Conservation (phyloP, 352 stramenopile genomes). For the Pythium folliculosum region DNA sequence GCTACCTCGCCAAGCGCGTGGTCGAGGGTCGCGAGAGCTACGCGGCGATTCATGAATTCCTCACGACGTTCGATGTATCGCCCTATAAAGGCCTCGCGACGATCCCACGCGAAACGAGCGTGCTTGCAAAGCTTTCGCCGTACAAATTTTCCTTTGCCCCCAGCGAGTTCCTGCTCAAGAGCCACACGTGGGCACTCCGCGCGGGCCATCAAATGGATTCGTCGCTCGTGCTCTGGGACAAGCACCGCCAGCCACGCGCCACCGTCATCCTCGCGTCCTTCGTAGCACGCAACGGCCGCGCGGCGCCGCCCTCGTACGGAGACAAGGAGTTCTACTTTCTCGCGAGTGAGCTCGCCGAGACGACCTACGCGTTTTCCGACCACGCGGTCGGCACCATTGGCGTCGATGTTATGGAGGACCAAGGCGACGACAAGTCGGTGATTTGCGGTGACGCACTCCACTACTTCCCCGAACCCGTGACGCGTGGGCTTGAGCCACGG, state of each 20-base stretch:
- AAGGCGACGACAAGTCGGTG: conserved; percentile 31
- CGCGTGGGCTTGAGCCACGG: conserved; percentile 14
- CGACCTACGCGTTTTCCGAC: conserved; percentile 64
- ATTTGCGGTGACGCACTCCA: conserved; percentile 61
- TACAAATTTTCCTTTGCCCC: conserved; percentile 30
- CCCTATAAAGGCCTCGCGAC: conserved; percentile 2
- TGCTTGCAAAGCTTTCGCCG: conserved; percentile 14
- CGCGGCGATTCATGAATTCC: conserved; percentile 15
- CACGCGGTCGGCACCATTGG: conserved; percentile 56
- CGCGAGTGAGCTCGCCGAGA: conserved; percentile 62
- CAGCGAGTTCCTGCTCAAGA: conserved; percentile 58
- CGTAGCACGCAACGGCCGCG: conserved; percentile 30
- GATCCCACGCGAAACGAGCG: conserved; percentile 8
- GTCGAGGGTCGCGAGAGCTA: conserved; percentile 20
- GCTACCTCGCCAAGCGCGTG: conserved; percentile 46
- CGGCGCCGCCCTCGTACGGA: conserved; percentile 47
- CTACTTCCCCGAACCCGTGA: conserved; percentile 39
- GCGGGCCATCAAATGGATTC: conserved; percentile 73
- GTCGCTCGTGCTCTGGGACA: conserved; percentile 74
- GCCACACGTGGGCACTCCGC: conserved; percentile 68
- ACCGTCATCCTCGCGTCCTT: conserved; percentile 65
- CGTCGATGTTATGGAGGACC: conserved; percentile 33
- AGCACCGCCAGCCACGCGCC: conserved; percentile 54
- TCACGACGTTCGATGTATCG: conserved; percentile 12
- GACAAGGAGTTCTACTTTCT: conserved; percentile 83